Evolutionary conservation across 192 early-diverging fungal species (phyloP).

Genomic region (Entomortierella chlamydospora): DNA sequence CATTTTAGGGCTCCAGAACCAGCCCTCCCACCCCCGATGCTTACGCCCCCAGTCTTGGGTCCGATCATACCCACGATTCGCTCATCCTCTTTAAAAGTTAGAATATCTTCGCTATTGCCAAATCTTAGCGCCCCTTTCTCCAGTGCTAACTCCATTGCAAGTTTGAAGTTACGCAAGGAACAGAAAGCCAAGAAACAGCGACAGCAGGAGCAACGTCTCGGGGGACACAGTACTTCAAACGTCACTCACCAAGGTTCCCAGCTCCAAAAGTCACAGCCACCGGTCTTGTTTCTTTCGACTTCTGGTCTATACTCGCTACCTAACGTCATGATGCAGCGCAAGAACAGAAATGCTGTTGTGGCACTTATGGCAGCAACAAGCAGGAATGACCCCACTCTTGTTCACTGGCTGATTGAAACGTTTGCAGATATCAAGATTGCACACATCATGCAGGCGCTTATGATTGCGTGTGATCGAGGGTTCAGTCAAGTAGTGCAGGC

Average conservation of each 20-base stretch:
- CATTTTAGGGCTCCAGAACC: neutral
- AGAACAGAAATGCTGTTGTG: slow-evolving; percentile 34
- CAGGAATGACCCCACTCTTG: slow-evolving; percentile 35
- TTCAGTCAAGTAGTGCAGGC: slow-evolving; percentile 18
- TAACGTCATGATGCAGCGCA: slow-evolving; percentile 43
- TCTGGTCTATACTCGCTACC: slow-evolving; percentile 22
- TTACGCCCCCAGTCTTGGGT: neutral
- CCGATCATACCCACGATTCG: slow-evolving; percentile 16
- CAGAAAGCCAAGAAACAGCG: neutral
- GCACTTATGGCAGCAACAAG: slow-evolving; percentile 44
- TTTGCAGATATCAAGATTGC: slow-evolving; percentile 46
- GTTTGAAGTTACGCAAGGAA: neutral
- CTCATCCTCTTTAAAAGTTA: slow-evolving; percentile 15
- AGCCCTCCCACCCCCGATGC: neutral
- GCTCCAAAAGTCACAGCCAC: neutral
- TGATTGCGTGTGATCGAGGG: slow-evolving; percentile 45
- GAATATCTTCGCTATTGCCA: neutral
- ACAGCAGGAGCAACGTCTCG: neutral
- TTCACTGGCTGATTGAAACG: slow-evolving; percentile 41
- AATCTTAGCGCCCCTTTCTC: neutral
- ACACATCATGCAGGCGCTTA: slow-evolving; percentile 47
- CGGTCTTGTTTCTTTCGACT: slow-evolving; percentile 33
- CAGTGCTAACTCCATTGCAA: neutral
- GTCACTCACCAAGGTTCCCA: neutral
- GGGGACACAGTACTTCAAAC: neutral